Conservation (phyloP, 148 eudicot species). For the Rhododendron griersonianum region DNA sequence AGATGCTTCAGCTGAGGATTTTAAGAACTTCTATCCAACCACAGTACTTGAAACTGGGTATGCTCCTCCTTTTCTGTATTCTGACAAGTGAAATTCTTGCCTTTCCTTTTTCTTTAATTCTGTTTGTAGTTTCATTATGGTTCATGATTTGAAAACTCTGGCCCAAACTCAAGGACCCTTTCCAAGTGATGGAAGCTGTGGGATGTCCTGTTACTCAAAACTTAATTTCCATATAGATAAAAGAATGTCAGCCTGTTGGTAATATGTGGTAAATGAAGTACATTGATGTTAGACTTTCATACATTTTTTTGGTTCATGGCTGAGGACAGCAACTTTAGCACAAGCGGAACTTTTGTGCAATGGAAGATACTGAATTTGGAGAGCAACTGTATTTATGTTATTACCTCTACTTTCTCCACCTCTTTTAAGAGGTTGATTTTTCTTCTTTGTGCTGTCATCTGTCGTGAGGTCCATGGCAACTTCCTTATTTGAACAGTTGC, state of each 20-base stretch:
- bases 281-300: not conserved
- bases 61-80: conserved; percentile 7
- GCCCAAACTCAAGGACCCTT: not conserved
- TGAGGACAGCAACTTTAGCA: not conserved
- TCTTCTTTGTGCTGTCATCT: too few species aligned
- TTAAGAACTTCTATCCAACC: conserved; percentile 79
- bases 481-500: too few species aligned
- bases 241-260: not conserved
- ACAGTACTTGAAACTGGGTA: conserved; percentile 98
- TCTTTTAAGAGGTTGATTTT: not conserved
- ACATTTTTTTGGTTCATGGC: not conserved
- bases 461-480: too few species aligned
- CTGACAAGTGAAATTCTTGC: not conserved
- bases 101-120: not conserved
- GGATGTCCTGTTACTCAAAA: not conserved
- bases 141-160: not conserved
- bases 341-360: not conserved
- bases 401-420: not conserved
- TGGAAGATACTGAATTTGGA: not conserved
- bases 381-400: not conserved
- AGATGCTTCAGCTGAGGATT: conserved; percentile 77
- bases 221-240: not conserved
- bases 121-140: not conserved
- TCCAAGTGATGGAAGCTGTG: not conserved
- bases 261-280: not conserved